A percentile compares a stretch with the other conserved stretches of the same genome.
These are phyloP conservation scores for Alternaria conjuncta DNA, from an alignment of 2,329 filamentous ascomycete species.

Conservation along the genomic window DNA sequence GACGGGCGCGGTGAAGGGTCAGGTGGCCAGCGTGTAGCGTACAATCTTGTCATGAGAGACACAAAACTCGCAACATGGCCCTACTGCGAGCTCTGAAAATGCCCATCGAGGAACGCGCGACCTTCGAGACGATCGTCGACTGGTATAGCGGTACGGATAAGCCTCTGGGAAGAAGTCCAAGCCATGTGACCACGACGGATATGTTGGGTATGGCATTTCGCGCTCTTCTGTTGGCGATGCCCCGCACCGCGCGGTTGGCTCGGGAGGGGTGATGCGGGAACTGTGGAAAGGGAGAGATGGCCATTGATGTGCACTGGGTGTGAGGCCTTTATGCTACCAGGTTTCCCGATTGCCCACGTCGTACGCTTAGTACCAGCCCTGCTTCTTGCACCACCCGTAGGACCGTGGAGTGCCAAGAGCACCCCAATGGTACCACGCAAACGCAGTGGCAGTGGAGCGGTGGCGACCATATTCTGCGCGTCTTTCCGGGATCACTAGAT, in stretches of 20 bases:
- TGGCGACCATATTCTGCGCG: slow-evolving; percentile 6
- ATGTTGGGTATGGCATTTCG: slow-evolving; percentile 3
- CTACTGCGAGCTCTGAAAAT: not conserved
- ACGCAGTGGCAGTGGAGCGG: slow-evolving; percentile 16
- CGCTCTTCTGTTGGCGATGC: not conserved
- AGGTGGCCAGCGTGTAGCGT: not conserved
- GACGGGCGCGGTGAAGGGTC: not conserved
- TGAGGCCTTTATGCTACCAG: not conserved
- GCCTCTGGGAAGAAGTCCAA: slow-evolving; percentile 2
- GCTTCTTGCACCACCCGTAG: slow-evolving; percentile 6
- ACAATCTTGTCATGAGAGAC: slow-evolving; percentile 10
- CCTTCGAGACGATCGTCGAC: not conserved
- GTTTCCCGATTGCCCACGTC: not conserved
- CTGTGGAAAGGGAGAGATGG: not conserved
- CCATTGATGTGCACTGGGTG: not conserved
- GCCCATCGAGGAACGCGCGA: slow-evolving; percentile 10
- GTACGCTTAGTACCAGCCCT: not conserved
- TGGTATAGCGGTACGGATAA: slow-evolving; percentile 1
- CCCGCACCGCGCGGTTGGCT: not conserved
- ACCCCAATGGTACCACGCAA: slow-evolving; percentile 13
- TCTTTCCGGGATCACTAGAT: not conserved
- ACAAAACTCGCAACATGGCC: slow-evolving; percentile 19
- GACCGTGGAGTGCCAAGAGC: not conserved
- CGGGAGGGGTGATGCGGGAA: not conserved
- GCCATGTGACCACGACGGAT: slow-evolving; percentile 2